phyloP scores from a whole-genome alignment of 2,329 filamentous ascomycete species.

The Cladosporium sp. region DNA sequence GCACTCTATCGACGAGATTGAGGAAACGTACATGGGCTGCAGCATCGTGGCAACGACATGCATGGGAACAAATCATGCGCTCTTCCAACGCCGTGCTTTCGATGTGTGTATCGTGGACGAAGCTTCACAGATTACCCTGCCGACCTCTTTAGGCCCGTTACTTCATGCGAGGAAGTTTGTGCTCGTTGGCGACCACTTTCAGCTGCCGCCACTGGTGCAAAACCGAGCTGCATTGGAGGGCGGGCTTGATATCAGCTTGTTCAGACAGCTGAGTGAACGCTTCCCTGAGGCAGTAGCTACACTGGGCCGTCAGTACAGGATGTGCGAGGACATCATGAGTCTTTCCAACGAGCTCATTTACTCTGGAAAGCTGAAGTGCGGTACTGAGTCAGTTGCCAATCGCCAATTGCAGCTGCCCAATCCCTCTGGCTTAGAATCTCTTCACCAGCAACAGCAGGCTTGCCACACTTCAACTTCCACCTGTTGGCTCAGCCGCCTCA shows the following conservation, averaged over 20 bases:
- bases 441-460: slow-evolving; percentile 25
- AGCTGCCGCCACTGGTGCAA: slow-evolving; percentile 88
- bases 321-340: slow-evolving; percentile 96
- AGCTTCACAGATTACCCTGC: slow-evolving; percentile 93
- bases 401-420: slow-evolving; percentile 63
- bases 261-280: slow-evolving; percentile 84
- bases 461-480: slow-evolving; percentile 10
- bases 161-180: slow-evolving; percentile 90
- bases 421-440: slow-evolving; percentile 27
- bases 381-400: slow-evolving; percentile 67
- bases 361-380: slow-evolving; percentile 82
- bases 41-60: slow-evolving; percentile 94
- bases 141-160: slow-evolving; percentile 89
- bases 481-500: slow-evolving; percentile 74
- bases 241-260: slow-evolving; percentile 86
- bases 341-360: slow-evolving; percentile 93
- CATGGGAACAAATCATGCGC: slow-evolving; percentile 78
- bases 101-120: slow-evolving; percentile 99
- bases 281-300: slow-evolving; percentile 86
- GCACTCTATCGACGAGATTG: slow-evolving; percentile 75
- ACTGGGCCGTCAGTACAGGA: slow-evolving; percentile 93
- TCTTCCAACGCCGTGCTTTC: slow-evolving; percentile 85
- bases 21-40: slow-evolving; percentile 75
- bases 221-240: slow-evolving; percentile 82
- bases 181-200: slow-evolving; percentile 92